A percentile compares a stretch with the other conserved stretches of the same genome.
Evolutionary conservation across 169 alveolate species (phyloP).

Genomic region (Cryptosporidium tyzzeri): DNA sequence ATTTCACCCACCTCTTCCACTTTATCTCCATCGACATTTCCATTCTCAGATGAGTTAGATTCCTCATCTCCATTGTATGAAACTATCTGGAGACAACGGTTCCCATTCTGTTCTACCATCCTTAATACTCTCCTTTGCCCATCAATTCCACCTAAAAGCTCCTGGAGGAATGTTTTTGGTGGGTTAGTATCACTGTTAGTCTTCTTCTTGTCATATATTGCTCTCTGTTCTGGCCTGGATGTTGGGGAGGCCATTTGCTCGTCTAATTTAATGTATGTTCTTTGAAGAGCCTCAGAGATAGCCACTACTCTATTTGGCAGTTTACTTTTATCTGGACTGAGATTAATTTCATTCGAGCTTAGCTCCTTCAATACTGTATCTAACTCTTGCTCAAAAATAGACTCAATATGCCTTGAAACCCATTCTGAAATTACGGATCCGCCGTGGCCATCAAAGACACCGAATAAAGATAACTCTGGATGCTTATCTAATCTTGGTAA

Average conservation of each 20-base stretch:
- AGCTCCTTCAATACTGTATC: conserved; percentile 7
- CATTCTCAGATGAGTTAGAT: conserved; percentile 18
- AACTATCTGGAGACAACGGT: conserved; percentile 80
- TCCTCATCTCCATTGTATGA: conserved; percentile 77
- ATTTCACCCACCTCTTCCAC: conserved; percentile 74
- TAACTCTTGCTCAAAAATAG: conserved; percentile 77
- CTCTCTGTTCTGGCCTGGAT: conserved; percentile 80
- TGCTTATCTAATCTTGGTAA: conserved; percentile 76
- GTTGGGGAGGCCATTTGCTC: conserved; percentile 83
- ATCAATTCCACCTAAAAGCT: conserved; percentile 79
- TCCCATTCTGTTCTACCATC: conserved; percentile 81
- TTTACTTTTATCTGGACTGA: conserved; percentile 21
- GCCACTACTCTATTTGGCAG: conserved; percentile 33
- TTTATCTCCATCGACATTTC: conserved; percentile 75
- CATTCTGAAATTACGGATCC: conserved; percentile 95
- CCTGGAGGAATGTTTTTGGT: conserved; percentile 79
- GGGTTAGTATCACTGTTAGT: conserved; percentile 72
- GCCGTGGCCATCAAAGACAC: conserved; percentile 99
- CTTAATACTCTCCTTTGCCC: conserved; percentile 80
- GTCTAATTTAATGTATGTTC: conserved; percentile 82
- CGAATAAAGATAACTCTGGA: conserved; percentile 86
- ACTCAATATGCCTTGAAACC: conserved; percentile 89
- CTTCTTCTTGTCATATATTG: conserved; percentile 71
- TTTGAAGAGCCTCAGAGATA: conserved; percentile 61
- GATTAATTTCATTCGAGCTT: not conserved